These are phyloP conservation scores for Chenopodium quinoa DNA, from an alignment of 148 eudicot species.

Conservation along the genomic window DNA sequence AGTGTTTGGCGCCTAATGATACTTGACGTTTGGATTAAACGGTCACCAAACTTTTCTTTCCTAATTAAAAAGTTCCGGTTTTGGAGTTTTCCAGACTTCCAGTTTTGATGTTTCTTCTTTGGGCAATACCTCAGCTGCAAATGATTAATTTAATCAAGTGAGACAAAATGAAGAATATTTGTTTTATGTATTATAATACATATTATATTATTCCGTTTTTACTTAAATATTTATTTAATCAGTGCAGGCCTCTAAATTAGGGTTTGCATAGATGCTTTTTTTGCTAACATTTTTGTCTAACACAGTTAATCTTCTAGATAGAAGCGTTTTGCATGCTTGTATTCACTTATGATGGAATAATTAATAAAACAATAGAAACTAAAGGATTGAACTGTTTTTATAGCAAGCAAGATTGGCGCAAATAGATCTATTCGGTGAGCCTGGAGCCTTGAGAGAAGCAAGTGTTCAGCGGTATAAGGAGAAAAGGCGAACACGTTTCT, in stretches of 20 bases:
- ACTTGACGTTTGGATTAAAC: slow-evolving; percentile 3
- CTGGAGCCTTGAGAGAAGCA: slow-evolving; percentile 74
- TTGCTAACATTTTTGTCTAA: slow-evolving; percentile 11
- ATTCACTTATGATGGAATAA: neutral
- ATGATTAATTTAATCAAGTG: neutral
- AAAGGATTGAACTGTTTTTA: neutral
- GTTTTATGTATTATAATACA: neutral
- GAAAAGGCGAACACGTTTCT: slow-evolving; percentile 74
- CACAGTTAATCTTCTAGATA: neutral
- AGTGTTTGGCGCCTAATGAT: slow-evolving; percentile 12
- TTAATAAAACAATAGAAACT: neutral
- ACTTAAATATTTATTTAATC: slow-evolving; percentile 22
- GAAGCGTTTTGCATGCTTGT: neutral
- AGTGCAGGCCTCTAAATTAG: slow-evolving; percentile 15
- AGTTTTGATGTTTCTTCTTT: neutral
- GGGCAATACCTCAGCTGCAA: slow-evolving; percentile 3
- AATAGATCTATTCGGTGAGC: slow-evolving; percentile 76
- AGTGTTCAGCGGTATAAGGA: slow-evolving; percentile 86
- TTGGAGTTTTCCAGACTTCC: neutral
- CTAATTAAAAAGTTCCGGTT: slow-evolving; percentile 4
- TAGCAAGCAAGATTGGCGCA: slow-evolving; percentile 69
- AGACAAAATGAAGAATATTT: slow-evolving; percentile 13
- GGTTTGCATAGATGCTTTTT: neutral
- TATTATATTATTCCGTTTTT: neutral
- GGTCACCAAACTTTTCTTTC: neutral